Evolutionary conservation across 495 filamentous ascomycete species (phyloP).

Genomic region (Podospora comata): DNA sequence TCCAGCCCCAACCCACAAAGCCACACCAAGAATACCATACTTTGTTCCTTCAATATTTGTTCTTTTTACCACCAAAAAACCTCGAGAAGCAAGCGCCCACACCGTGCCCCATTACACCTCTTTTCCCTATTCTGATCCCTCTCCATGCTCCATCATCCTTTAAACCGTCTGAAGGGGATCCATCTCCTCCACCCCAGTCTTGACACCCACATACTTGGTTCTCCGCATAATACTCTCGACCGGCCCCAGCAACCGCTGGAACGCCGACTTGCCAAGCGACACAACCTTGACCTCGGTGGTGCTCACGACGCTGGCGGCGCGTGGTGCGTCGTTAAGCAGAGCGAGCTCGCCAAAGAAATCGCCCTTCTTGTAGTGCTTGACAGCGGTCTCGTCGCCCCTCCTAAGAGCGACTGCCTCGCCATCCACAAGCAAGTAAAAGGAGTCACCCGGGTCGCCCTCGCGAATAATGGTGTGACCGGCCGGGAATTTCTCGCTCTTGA

Average conservation of each 20-base stretch:
- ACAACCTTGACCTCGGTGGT: constrained; percentile 90
- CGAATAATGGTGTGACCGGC: constrained; percentile 78
- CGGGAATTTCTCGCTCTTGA: constrained; percentile 84
- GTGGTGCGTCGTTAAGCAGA: constrained; percentile 85
- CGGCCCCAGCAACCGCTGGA: constrained; percentile 87
- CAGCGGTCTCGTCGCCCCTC: constrained; percentile 55
- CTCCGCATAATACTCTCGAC: constrained; percentile 94
- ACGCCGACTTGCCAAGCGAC: constrained; percentile 85
- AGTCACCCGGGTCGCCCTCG: constrained; percentile 87
- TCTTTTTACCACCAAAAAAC: neutral
- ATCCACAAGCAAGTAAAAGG: constrained; percentile 87
- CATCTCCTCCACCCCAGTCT: constrained; percentile 51
- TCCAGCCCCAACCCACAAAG: constrained; percentile 2
- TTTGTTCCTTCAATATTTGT: neutral
- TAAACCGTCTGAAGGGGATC: constrained; percentile 46
- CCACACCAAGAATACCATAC: constrained; percentile 5
- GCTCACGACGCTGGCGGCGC: constrained; percentile 85
- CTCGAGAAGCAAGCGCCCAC: neutral
- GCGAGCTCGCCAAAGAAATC: constrained; percentile 98
- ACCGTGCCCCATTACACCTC: neutral
- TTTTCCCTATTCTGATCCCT: neutral
- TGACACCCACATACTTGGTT: constrained; percentile 54
- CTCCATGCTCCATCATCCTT: neutral
- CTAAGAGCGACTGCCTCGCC: constrained; percentile 88
- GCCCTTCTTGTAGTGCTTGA: constrained; percentile 81